Conservation (phyloP, 495 filamentous ascomycete species). For the Parathielavia hyrcaniae region DNA sequence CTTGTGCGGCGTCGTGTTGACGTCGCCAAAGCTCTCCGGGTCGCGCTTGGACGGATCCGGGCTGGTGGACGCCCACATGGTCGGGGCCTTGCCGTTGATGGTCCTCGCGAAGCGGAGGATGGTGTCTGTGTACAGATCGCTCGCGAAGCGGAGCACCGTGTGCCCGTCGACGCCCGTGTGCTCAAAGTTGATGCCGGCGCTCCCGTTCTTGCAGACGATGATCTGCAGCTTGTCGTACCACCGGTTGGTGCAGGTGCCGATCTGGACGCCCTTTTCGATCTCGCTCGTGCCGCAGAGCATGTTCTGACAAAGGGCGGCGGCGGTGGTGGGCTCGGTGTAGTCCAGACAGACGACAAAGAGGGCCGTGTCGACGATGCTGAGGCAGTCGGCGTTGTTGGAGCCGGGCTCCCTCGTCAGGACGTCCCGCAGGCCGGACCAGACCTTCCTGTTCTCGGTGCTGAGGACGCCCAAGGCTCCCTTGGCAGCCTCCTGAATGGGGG, state of each 20-base stretch:
- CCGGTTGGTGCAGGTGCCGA: constrained; percentile 94
- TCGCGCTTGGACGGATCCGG: constrained; percentile 94
- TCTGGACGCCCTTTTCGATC: constrained; percentile 86
- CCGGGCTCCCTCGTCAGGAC: constrained; percentile 77
- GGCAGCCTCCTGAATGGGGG: constrained; percentile 85
- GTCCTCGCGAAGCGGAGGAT: constrained; percentile 92
- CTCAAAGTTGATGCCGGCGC: constrained; percentile 97
- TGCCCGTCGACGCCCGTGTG: constrained; percentile 98
- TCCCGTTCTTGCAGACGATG: constrained; percentile 98
- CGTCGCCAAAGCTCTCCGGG: constrained; percentile 87
- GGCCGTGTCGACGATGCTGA: constrained; percentile 90
- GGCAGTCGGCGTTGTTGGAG: constrained; percentile 91
- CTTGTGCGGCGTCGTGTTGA: constrained; percentile 89
- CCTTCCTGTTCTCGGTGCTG: constrained; percentile 92
- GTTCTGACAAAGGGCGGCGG: constrained; percentile 82
- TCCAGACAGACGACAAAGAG: constrained; percentile 90
- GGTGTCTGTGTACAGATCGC: constrained; percentile 95
- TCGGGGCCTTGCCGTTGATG: constrained; percentile 92
- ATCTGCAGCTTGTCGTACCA: constrained; percentile 99
- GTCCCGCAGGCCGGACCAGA: constrained; percentile 88
- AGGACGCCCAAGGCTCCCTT: constrained; percentile 90
- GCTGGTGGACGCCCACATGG: constrained; percentile 81
- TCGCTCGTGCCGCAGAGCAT: constrained; percentile 96
- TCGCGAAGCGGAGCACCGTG: constrained; percentile 92
- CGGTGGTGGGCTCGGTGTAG: constrained; percentile 74